Evolutionary conservation across 2,329 filamentous ascomycete species (phyloP), one percentile per base, ranked within the genome.

Genomic region (Hymenoscyphus albidus): DNA sequence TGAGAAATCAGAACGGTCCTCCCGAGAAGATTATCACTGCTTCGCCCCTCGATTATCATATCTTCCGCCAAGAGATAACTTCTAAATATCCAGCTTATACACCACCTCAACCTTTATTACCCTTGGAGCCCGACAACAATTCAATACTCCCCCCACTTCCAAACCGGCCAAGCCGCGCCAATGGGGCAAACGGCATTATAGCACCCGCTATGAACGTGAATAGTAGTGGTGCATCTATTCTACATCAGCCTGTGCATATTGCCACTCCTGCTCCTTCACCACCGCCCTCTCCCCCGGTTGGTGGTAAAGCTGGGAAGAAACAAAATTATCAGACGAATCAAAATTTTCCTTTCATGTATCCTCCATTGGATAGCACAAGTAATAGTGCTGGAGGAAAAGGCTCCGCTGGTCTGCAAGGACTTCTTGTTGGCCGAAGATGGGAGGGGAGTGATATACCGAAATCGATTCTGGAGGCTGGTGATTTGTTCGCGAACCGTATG

Each of bases 271-370:
- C 93, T 0, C 95, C 95, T 1, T 99, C 95, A 0, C 95, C 95
- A 31, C 95, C 95, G 0, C 95, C 95, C 0, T 97, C 94, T 1
- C 95, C 95, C 0, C 84, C 81, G 10, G 89, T 89, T 40, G 93
- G 93, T 32, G 93, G 93, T 0, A 99, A 98, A 76, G 92, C 91
- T 61, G 93, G 90, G 0, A 99, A 99, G 81, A 99, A 99, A 75
- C 95, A 99, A 74, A 99, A 98, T 71, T 99, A 99, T 73, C 95
- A 99, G 76, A 99, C 95, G 0, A 99, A 99, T 74, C 95, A 99
- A 72, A 95, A 97, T 74, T 98, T 99, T 69, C 95, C 95, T 0
- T 98, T 99, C 74, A 88, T 99, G 79, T 99, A 99, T 71, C 95
- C 95, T 1, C 95, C 95, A 1, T 80, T 97, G 18, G 94, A 97